Conservation (phyloP, 2,329 filamentous ascomycete genomes). For the Pseudofabraea citricarpa region DNA sequence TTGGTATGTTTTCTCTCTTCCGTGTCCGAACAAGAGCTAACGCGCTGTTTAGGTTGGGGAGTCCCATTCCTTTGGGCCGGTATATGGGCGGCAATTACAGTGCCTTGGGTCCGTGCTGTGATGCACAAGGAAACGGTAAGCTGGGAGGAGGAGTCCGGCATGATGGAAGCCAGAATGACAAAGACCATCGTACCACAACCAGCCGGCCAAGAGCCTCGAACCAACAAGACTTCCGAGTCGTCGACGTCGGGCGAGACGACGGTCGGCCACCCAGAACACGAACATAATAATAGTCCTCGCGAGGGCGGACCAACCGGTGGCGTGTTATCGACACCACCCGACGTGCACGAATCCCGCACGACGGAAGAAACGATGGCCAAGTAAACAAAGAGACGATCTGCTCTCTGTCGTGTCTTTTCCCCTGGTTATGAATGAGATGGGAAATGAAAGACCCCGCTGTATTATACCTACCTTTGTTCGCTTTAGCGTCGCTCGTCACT, state of each 20-base stretch:
- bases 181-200: neutral
- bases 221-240: neutral
- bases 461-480: no score
- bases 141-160: constrained; percentile 3
- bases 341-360: no score
- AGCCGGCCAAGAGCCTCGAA: neutral
- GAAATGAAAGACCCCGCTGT: no score
- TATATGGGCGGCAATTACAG: constrained; percentile 16
- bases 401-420: no score
- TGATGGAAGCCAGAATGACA: neutral
- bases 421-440: no score
- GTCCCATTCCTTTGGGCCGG: constrained; percentile 17
- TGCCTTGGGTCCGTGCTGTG: constrained; percentile 12
- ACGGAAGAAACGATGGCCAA: no score
- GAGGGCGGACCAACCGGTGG: no score
- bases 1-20: constrained; percentile 10
- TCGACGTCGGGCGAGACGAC: neutral
- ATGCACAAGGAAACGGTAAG: constrained; percentile 10
- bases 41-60: constrained; percentile 11
- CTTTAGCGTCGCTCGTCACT: no score
- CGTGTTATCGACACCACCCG: no score
- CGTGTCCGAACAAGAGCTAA: constrained; percentile 1
- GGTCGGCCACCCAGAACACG: no score
- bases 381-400: no score
- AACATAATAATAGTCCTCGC: no score